These are phyloP conservation scores for Macrolepiota fuliginosa DNA, from an alignment of 768 basidiomycete species.

Conservation along the genomic window DNA sequence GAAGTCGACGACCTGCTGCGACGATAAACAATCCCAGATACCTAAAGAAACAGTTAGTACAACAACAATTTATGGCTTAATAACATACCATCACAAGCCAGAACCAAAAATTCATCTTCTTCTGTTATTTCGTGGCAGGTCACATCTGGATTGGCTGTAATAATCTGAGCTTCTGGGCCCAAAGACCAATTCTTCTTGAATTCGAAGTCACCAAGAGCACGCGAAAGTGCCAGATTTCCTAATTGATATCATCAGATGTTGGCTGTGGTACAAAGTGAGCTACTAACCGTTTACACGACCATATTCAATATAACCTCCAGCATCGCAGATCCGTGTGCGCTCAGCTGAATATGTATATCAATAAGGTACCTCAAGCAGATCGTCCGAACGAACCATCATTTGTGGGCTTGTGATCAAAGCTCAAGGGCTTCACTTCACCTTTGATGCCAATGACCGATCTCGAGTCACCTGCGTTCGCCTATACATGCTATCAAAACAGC, in stretches of 20 bases:
- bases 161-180: constrained; percentile 86
- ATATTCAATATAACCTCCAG: constrained; percentile 95
- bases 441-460: constrained; percentile 82
- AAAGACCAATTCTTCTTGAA: constrained; percentile 93
- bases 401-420: constrained; percentile 94
- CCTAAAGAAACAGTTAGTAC: constrained; percentile 45
- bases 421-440: constrained; percentile 85
- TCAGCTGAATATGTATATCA: constrained; percentile 51
- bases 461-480: constrained; percentile 99
- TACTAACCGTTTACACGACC: constrained; percentile 90
- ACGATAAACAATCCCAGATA: constrained; percentile 97
- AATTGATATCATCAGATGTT: constrained; percentile 9
- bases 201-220: constrained; percentile 96
- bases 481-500: constrained; percentile 17
- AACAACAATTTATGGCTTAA: background rate
- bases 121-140: constrained; percentile 74
- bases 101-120: constrained; percentile 95
- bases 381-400: constrained; percentile 60
- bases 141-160: constrained; percentile 93
- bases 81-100: constrained; percentile 89
- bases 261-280: constrained; percentile 1
- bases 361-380: background rate
- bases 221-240: constrained; percentile 95
- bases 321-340: constrained; percentile 79
- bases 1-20: constrained; percentile 91